Conservation (phyloP, 352 stramenopile genomes). For the Peronosclerospora sorghi region DNA sequence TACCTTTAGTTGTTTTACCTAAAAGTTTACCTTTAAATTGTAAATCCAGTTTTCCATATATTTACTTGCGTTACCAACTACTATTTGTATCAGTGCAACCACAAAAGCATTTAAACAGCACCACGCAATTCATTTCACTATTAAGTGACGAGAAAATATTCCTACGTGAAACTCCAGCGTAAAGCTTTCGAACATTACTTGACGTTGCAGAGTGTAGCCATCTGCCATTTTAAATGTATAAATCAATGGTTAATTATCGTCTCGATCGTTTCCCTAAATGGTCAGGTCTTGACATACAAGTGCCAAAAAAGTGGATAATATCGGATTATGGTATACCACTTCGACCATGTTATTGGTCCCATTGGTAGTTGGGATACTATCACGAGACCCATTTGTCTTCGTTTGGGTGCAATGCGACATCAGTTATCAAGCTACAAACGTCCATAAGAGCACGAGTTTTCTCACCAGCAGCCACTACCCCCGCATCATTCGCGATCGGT, state of each 20-base stretch:
- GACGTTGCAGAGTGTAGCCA: conserved; percentile 62
- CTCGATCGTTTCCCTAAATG: conserved; percentile 28
- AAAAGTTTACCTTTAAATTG: too few species aligned
- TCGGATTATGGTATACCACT: conserved; percentile 41
- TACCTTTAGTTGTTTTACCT: too few species aligned
- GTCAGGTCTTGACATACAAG: conserved; percentile 56
- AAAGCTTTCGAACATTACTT: conserved; percentile 49
- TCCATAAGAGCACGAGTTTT: conserved; percentile 15
- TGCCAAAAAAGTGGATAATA: conserved; percentile 38
- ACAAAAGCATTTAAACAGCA: conserved; percentile 43
- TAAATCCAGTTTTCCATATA: conserved; percentile 69
- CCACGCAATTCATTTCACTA: conserved; percentile 40
- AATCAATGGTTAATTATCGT: too few species aligned
- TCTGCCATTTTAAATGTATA: conserved; percentile 9
- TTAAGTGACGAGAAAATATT: conserved; percentile 24
- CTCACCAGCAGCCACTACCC: background rate
- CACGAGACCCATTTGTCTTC: conserved; percentile 25
- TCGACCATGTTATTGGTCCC: conserved; percentile 11
- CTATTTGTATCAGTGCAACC: conserved; percentile 30
- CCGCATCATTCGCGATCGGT: background rate
- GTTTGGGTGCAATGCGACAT: conserved; percentile 29
- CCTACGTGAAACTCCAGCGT: conserved; percentile 40
- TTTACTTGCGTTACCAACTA: conserved; percentile 30
- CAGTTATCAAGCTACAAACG: conserved; percentile 16
- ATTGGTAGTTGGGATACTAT: background rate